Base-by-base conservation (phyloP, 164 flowering plant species). In the Vitis amurensis region DNA sequence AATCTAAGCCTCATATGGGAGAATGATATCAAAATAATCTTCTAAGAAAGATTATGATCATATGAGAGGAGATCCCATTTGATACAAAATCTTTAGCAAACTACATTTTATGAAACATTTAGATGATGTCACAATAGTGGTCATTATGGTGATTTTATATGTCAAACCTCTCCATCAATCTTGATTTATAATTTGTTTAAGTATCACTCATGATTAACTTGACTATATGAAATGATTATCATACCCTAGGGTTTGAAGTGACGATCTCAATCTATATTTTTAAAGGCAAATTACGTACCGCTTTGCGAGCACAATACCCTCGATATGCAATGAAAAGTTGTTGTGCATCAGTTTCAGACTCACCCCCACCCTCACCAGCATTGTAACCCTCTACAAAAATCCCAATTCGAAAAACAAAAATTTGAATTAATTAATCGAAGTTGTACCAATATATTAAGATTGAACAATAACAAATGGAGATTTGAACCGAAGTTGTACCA, bases 241-340 rank as follows among this genome's bases (percentile, higher is more conserved):
- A 23, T 74, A 75, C 8, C 67, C 71, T 15, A 58, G 55, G 17
- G 51, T 4, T 4, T 27, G 9, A 23, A 23, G 27, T 23, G 27
- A 1, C 27, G 2, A 8, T 5, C 1, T 17, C 12, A 4, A 59
- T 11, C 30, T 19, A 0, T 55, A 30, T 13, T n/a, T 4, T 23
- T 23, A 23, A 1, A 23, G 27, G 27, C 27, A 23, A 72, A 37
- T 23, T 23, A 37, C 63, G 0, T 69, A 88, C 92, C 84, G 76
- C 81, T 88, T 80, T 85, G 5, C 88, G 90, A 71, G 86, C 84
- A 66, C 87, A 80, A 60, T 61, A 85, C 66, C 80, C 88, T 8
- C 88, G 88, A 68, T 68, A 83, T 3, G 85, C 84, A 49, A 59
- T 64, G 71, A 83, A 86, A 55, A 87, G 74, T 16, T 75, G 75